A percentile compares a stretch with the other conserved stretches of the same genome.
These are phyloP conservation scores for Phytopythium delawarense DNA, from an alignment of 352 stramenopile species.

Conservation along the genomic window DNA sequence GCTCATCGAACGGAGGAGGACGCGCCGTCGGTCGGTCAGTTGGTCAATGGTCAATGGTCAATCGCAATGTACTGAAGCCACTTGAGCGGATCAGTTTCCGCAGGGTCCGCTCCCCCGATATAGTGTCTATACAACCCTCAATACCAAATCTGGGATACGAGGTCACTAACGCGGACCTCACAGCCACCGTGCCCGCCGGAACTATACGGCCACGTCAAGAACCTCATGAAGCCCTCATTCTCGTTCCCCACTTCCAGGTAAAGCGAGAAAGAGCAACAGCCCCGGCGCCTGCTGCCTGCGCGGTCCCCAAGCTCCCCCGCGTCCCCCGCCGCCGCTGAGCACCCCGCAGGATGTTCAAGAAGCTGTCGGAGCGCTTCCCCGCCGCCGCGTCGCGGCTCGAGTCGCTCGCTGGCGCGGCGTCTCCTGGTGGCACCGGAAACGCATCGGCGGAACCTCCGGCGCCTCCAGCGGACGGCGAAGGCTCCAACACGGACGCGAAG, in stretches of 20 bases:
- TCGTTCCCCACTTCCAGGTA: background rate
- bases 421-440: slow-evolving; percentile 5
- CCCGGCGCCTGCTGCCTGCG: background rate
- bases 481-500: slow-evolving; percentile 4
- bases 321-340: background rate
- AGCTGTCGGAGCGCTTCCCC: slow-evolving; percentile 71
- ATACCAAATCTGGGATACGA: background rate
- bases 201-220: slow-evolving; percentile 7
- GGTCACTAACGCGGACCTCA: background rate
- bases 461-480: slow-evolving; percentile 9
- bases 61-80: background rate
- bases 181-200: slow-evolving; percentile 3
- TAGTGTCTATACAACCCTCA: background rate
- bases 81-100: background rate
- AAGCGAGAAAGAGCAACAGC: background rate
- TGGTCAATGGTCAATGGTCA: background rate
- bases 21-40: background rate
- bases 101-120: background rate
- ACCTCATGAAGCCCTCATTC: background rate
- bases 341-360: slow-evolving; percentile 59
- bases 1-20: background rate
- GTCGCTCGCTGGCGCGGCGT: slow-evolving; percentile 36
- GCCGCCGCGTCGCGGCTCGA: slow-evolving; percentile 64
- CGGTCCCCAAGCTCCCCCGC: background rate
- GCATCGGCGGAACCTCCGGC: slow-evolving; percentile 19